These are phyloP conservation scores for Solanum ossicruentum DNA, from an alignment of 257 asterid genomes.

Conservation along the genomic window DNA sequence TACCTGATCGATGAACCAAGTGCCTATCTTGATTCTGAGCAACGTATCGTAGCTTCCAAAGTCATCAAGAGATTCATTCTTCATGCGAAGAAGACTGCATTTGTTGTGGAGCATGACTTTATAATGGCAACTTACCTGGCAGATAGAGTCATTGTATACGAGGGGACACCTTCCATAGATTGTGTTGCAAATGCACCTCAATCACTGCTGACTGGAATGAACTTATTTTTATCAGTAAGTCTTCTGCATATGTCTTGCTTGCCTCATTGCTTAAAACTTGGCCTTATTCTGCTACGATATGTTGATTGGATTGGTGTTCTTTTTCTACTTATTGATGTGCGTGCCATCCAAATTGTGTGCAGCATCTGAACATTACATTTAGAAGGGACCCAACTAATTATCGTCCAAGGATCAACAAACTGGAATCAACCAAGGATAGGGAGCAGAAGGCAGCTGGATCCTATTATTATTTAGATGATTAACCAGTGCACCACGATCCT, in stretches of 20 bases:
- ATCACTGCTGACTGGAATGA: slow-evolving; percentile 92
- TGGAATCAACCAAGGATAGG: slow-evolving; percentile 94
- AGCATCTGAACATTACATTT: slow-evolving; percentile 94
- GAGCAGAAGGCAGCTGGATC: slow-evolving; percentile 96
- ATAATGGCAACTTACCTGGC: slow-evolving; percentile 84
- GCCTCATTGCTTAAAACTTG: background rate
- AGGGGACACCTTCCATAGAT: slow-evolving; percentile 79
- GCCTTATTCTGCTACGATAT: background rate
- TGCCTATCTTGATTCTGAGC: slow-evolving; percentile 99
- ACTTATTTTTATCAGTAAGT: slow-evolving; percentile 91
- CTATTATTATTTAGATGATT: slow-evolving; percentile 84
- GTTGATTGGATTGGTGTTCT: background rate
- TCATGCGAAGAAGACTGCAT: slow-evolving; percentile 94
- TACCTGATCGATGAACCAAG: slow-evolving; percentile 95
- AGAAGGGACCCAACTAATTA: slow-evolving; percentile 97
- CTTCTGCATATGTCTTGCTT: background rate
- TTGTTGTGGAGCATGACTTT: slow-evolving; percentile 93
- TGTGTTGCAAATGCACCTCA: slow-evolving; percentile 91
- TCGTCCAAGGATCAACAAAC: slow-evolving; percentile 93
- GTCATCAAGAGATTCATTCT: slow-evolving; percentile 95
- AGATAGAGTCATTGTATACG: slow-evolving; percentile 89
- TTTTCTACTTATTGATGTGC: background rate
- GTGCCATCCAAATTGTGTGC: slow-evolving; percentile 3
- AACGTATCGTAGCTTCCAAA: slow-evolving; percentile 96
- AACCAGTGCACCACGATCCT: background rate